Base-by-base conservation (phyloP, 257 asterid genomes). In the Anisodus tanguticus region DNA sequence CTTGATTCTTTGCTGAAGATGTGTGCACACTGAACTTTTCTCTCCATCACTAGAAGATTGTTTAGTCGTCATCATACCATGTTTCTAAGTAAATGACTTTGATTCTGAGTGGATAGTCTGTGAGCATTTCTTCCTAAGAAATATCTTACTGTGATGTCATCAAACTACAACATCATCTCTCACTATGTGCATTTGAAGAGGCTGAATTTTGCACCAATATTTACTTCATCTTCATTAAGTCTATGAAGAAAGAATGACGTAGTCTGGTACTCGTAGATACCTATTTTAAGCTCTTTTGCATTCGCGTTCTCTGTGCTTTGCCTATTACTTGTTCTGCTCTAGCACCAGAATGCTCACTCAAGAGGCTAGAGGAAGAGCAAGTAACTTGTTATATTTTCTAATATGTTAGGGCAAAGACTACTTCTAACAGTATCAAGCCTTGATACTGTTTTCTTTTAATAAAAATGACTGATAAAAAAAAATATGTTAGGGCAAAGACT, bases 1-100 rank as follows among this genome's bases (percentile, higher is more conserved):
- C 64, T 26, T 76, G 81, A 53, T 76, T 64, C 71, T 26, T 74
- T 76, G 81, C 55, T 76, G 81, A 70, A 35, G 15, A 13, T 31
- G 31, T 51, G 31, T 77, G 26, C 81, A 51, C 53, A 47, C 49
- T 10, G 64, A 77, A 31, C 64, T 53, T 53, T 26, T 77, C 49
- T 51, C 22, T 77, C 31, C 49, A 53, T 77, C 49, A 15, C 31
- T 77, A 41, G 45, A 41, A 41, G 45, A 41, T 5, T 3, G 4
- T 41, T 41, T 41, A n/a, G 19, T 59, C 26, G 3, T 59, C 31
- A 59, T 59, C 64, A 51, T 72, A 6, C 64, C 4, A 59, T 17
- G 64, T 59, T 59, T 59, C 64, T 59, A 17, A 59, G 16, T 17
- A 59, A 6, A 59, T 17, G 64, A 17, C 64, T 59, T 59, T 16